phyloP scores from a whole-genome alignment of 75 land plant species.

The Cunninghamia lanceolata region DNA sequence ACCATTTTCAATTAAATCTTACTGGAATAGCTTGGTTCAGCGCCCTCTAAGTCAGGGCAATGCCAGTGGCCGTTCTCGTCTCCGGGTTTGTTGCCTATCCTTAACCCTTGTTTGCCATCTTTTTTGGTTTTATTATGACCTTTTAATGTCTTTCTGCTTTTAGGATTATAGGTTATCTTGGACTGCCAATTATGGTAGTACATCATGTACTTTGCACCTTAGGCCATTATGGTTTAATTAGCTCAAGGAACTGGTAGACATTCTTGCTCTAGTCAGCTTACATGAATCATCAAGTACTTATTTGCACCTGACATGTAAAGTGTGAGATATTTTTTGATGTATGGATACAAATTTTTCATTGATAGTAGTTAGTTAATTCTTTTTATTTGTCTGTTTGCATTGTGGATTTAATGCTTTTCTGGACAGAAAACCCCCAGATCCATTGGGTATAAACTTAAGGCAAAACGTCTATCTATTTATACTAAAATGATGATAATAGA shows the following conservation, averaged over 20 bases:
- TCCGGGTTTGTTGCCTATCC: slow-evolving; percentile 49
- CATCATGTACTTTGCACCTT: too few species aligned
- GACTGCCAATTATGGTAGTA: neutral
- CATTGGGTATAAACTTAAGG: neutral
- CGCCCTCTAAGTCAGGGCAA: slow-evolving; percentile 64
- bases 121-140: neutral
- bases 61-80: slow-evolving; percentile 55
- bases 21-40: slow-evolving; percentile 74
- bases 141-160: neutral
- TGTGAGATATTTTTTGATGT: neutral
- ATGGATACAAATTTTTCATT: neutral
- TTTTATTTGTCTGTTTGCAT: neutral
- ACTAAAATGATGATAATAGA: neutral
- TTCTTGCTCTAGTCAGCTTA: neutral
- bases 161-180: neutral
- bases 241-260: neutral
- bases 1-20: slow-evolving; percentile 76
- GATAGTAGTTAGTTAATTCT: neutral
- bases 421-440: too few species aligned
- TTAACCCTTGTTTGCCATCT: neutral
- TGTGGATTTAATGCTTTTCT: neutral
- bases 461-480: neutral
- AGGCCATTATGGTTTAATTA: neutral
- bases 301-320: neutral
- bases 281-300: neutral